Evolutionary conservation across 2,329 filamentous ascomycete genomes (phyloP), one percentile per base, ranked within the genome.

Genomic region (Calonectria naviculata): DNA sequence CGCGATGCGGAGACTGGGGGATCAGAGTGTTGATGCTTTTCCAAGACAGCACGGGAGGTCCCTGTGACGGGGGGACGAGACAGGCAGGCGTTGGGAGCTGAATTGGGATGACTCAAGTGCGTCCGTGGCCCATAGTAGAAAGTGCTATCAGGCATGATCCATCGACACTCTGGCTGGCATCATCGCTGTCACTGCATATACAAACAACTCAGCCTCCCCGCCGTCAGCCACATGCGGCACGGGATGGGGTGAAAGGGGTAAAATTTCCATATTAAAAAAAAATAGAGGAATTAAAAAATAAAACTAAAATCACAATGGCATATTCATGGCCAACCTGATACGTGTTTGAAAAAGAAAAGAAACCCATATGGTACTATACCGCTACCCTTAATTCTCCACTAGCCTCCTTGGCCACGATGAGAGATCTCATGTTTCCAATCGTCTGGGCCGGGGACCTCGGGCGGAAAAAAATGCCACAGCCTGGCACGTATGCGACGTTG

Each of bases 371-470:
- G 47, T 9, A 52, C 31, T 58, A 12, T 24, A 26, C 31, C 34
- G 21, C 24, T 38, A 36, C 52, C 34, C 52, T 58, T 58, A 44
- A 56, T 52, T 61, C 58, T 64, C 58, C 42, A 41, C 62, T 64
- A 60, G 49, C 49, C 41, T 34, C n/a, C 52, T 65, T 17, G 60
- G 29, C 41, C 60, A 60, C 67, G 60, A 70, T 70, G 61, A 58
- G 34, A 70, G 67, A 70, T 70, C 67, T 70, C 62, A 36, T 54
- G 67, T 70, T 70, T 65, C 67, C 67, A 70, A 65, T 65, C 56
- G 62, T 65, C 62, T 60, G 67, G 67, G 67, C 54, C 49, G 42
- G 42, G 41, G 42, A 6, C 31, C 21, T 38, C 52, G 52, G 34
- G 34, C 49, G 46, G 62, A 70, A 65, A 46, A 44, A 56, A 54